phyloP scores from a whole-genome alignment of 192 early-diverging fungal species.

The Dispira parvispora region DNA sequence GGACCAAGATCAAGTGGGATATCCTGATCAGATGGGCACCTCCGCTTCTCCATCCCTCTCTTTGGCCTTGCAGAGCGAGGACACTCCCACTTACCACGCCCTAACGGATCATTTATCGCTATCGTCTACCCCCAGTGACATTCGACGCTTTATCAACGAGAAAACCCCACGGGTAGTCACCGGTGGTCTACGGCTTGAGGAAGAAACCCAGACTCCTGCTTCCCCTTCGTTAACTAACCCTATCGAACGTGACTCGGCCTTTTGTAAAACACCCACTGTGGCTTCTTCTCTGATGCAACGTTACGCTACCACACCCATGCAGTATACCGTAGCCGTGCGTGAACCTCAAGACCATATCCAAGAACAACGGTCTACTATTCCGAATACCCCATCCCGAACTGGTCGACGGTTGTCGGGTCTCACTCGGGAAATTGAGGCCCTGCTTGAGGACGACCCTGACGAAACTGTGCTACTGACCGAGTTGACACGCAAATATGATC shows the following conservation, averaged over 20 bases:
- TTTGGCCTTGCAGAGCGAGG: background rate
- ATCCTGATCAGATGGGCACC: background rate
- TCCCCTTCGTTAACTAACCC: background rate
- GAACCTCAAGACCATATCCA: background rate
- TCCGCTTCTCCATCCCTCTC: background rate
- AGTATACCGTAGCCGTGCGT: background rate
- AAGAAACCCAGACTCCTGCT: background rate
- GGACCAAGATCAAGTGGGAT: background rate
- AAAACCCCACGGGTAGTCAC: background rate
- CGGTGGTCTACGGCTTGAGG: background rate
- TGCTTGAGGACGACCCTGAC: background rate
- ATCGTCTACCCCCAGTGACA: background rate
- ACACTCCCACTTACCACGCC: background rate
- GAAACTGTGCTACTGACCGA: background rate
- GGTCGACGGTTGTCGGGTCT: background rate
- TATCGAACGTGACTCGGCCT: background rate
- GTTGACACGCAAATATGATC: slow-evolving; percentile 1
- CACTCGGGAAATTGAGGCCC: background rate
- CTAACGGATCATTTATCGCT: background rate
- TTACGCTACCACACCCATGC: background rate
- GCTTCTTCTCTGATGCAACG: background rate
- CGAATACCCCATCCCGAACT: background rate
- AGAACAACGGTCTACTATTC: background rate
- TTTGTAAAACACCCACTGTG: too few species aligned
- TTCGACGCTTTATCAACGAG: background rate